Evolutionary conservation across 1,284 basidiomycete species (phyloP), one percentile per base, ranked within the genome.

Genomic region (Lentinula novae-zelandiae): DNA sequence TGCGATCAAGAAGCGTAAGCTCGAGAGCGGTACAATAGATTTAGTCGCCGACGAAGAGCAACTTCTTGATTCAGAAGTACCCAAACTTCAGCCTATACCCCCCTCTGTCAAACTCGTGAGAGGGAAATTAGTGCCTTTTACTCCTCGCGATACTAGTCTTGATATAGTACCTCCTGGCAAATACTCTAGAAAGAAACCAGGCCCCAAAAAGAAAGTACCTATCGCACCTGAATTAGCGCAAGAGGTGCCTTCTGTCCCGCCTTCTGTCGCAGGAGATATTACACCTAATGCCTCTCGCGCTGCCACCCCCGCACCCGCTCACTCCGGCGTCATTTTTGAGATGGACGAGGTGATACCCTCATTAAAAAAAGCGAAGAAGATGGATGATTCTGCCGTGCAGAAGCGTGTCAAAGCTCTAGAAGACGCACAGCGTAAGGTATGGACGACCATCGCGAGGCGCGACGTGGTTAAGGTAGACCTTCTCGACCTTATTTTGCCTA

Each of bases 391-490:
- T 57, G 78, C 83, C 2, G 89, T 90, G 82, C 70, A 82, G 22
- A 91, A 92, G 69, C 83, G 90, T 38, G 78, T 93, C 57, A 87
- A 85, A 70, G 80, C 83, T 2, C 70, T 95, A 42, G 92, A 95
- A 70, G 93, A 95, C 67, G 79, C 91, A 1, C 93, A 95, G 74
- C 82, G 84, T 63, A 92, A 92, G 72, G 89, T 92, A 8, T 96
- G 94, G 93, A 86, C 86, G 27, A 88, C 86, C 66, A 93, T 96
- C 55, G 92, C 91, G 1, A 79, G 84, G 63, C 82, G 87, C 67
- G 93, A 96, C 69, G 84, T 95, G 39, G 86, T 88, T 22, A 94
- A 90, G 80, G 93, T 92, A 67, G 57, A 70, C 60, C 36, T 31
- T 27, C 27, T 27, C 27, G 27, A 27, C 20, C 15, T 9, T 50